Percentiles rank a stretch among this genome's conserved stretches.
These are phyloP conservation scores for Solanum chiquidenum DNA, from an alignment of 257 asterid species.

Conservation along the genomic window DNA sequence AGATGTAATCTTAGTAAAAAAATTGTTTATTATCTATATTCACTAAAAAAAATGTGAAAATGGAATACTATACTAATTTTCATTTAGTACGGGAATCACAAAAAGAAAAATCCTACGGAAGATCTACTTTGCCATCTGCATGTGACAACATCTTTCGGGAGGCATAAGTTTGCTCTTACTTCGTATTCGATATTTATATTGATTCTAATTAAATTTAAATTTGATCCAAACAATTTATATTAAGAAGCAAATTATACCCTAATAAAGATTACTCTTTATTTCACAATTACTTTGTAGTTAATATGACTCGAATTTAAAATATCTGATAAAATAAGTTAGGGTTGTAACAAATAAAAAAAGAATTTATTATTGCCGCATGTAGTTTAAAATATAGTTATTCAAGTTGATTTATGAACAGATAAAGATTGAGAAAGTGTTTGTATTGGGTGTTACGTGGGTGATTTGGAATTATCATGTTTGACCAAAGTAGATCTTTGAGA, in stretches of 20 bases:
- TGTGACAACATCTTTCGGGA: neutral
- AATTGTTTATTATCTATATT: no score
- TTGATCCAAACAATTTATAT: no score
- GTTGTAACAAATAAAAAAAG: neutral
- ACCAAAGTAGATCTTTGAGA: neutral
- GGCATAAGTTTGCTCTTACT: neutral
- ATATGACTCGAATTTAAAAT: no score
- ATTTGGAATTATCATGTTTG: neutral
- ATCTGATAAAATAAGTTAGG: no score
- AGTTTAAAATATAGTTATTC: neutral
- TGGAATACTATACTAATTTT: no score
- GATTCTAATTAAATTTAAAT: no score
- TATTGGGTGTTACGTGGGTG: neutral
- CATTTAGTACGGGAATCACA: neutral
- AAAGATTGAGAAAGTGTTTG: neutral
- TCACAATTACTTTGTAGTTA: no score
- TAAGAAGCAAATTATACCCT: rapidly evolving
- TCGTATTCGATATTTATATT: no score
- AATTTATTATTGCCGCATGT: neutral
- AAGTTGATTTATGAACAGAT: neutral
- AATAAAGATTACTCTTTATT: no score
- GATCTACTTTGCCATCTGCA: neutral
- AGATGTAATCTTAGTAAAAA: no score
- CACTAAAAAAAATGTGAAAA: no score
- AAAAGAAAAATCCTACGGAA: neutral